Conservation (phyloP, 2,329 filamentous ascomycete genomes). For the Colletotrichum paranaense region DNA sequence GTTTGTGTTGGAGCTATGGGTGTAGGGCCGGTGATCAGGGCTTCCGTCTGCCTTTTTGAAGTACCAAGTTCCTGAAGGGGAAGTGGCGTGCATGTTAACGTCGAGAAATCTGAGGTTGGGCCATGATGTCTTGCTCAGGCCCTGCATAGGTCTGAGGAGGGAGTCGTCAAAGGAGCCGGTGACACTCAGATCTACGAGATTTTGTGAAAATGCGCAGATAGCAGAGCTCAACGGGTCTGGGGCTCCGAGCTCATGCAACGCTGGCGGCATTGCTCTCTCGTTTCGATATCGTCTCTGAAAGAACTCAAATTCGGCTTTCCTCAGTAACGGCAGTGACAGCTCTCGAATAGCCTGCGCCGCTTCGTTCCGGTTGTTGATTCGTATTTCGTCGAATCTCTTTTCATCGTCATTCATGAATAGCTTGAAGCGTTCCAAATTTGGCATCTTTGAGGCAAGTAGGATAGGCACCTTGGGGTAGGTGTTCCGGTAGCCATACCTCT, state of each 20-base stretch:
- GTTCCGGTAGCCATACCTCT: neutral
- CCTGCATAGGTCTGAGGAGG: neutral
- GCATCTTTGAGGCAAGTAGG: slow-evolving; percentile 1
- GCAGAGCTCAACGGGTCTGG: slow-evolving; percentile 1
- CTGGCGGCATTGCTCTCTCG: neutral
- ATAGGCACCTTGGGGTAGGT: neutral
- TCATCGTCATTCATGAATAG: slow-evolving; percentile 2
- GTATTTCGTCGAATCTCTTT: neutral
- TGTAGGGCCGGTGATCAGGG: neutral
- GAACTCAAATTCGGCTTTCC: neutral
- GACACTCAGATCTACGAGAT: neutral
- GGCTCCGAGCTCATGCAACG: neutral
- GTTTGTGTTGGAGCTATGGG: neutral
- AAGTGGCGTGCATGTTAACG: neutral
- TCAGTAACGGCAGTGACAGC: neutral
- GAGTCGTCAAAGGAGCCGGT: neutral
- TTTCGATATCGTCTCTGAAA: neutral
- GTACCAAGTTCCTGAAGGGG: neutral
- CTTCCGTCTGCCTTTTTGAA: neutral
- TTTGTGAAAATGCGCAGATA: neutral
- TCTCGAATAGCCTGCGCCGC: neutral
- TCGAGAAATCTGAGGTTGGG: neutral
- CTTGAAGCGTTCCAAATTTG: neutral
- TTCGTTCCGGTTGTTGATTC: neutral
- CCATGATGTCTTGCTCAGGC: neutral